Base-by-base conservation (phyloP, 805 yeast species). In the Wickerhamiella hasegawae region DNA sequence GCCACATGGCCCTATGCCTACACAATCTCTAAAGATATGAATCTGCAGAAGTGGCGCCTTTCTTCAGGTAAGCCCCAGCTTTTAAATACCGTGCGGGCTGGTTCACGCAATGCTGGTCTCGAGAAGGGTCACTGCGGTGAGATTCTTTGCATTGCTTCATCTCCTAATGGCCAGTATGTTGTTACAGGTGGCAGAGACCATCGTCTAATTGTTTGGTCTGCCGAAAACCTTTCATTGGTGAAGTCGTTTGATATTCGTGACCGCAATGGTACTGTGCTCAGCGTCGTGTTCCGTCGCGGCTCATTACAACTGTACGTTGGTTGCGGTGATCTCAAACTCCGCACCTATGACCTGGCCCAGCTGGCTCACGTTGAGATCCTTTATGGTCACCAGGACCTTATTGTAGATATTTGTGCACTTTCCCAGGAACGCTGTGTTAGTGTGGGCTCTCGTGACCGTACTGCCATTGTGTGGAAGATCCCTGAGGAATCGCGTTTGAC, bases 381-480 rank as follows among this genome's bases (percentile, higher is more conserved):
- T 31, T 90, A 82, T 53, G 98, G 98, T 2, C 98, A 90, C 58
- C 97, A 90, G 60, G 98, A 90, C 52, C 63, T 71, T 36, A 85
- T 87, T 31, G 68, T 70, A 29, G 96, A 76, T 50, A 76, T 90
- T 36, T 61, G 83, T 17, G 83, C 96, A 0, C 61, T 90, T 41
- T 70, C 71, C 8, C 74, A 75, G 55, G 97, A 90, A 52, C 72
- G 95, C 39, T 90, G 98, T 63, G 85, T 90, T 14, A 82, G 94
- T 18, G 97, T 87, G 22, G 98, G 98, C 14, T 68, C 93, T 3
- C 72, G 97, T 47, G 98, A 90, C 58, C 75, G 92, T 49, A 81
- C 95, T 4, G 95, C 87, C 8, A 78, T 92, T 76, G 63, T 81
- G 48, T 90, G 98, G 98, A 90, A 90, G 55, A 83, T 90, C 45